These are phyloP conservation scores for Paspalum notatum DNA, from an alignment of 176 grass and related monocot genomes.

Conservation along the genomic window DNA sequence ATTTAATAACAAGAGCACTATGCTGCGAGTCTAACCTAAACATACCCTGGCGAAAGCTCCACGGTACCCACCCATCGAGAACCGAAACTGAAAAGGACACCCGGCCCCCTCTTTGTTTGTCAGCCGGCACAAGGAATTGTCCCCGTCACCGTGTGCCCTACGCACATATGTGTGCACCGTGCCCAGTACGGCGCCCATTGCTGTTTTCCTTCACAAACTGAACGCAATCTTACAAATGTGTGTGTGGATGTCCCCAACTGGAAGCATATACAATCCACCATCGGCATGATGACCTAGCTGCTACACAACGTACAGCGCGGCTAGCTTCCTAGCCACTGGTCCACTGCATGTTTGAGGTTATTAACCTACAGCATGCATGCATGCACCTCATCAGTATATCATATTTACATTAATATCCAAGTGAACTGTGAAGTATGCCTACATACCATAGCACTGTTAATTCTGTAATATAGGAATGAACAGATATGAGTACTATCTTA, in stretches of 20 bases:
- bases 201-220: not conserved
- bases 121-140: not conserved
- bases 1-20: not conserved
- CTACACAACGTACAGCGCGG: too few relatives aligned
- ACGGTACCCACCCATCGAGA: not conserved
- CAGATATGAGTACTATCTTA: too few relatives aligned
- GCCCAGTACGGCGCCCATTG: not conserved
- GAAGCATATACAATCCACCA: not conserved
- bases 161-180: not conserved
- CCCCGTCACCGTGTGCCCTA: not conserved
- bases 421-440: too few relatives aligned
- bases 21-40: not conserved
- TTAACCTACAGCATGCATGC: too few relatives aligned
- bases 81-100: not conserved
- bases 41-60: constrained; percentile 1
- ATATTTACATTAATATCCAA: too few relatives aligned
- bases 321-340: too few relatives aligned
- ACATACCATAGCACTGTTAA: too few relatives aligned
- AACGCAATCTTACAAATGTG: not conserved
- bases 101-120: not conserved
- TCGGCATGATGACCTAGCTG: not conserved
- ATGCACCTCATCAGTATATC: too few relatives aligned
- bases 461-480: too few relatives aligned
- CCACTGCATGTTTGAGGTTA: too few relatives aligned
- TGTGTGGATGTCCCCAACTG: not conserved